Evolutionary conservation across 2,329 filamentous ascomycete genomes (phyloP).

Genomic region (Aspergillus chevalieri): DNA sequence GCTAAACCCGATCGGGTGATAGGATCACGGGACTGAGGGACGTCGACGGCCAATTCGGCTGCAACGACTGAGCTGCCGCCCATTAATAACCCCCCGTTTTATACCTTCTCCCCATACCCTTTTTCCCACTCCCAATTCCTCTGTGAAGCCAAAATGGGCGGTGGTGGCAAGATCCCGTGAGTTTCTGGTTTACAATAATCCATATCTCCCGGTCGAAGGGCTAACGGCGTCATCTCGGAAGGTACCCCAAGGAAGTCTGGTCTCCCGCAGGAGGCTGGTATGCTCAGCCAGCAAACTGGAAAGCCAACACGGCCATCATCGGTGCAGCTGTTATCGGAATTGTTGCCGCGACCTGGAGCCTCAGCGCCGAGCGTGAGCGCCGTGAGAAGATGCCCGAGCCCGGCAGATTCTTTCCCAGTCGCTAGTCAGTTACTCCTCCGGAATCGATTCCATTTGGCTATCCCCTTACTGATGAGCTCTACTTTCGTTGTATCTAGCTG

Average conservation of each 20-base stretch:
- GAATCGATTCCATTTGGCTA: slow-evolving; percentile 1
- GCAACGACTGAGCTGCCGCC: slow-evolving; percentile 19
- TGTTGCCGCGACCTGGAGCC: slow-evolving; percentile 60
- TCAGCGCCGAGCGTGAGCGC: slow-evolving; percentile 67
- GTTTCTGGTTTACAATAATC: slow-evolving; percentile 14
- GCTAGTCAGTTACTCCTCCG: slow-evolving; percentile 58
- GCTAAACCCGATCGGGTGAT: slow-evolving; percentile 22
- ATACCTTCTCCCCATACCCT: slow-evolving; percentile 11
- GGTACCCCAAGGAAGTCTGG: slow-evolving; percentile 99
- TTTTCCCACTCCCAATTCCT: slow-evolving; percentile 16
- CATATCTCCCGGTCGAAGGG: slow-evolving; percentile 20
- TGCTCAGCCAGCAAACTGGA: slow-evolving; percentile 90
- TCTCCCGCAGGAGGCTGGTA: slow-evolving; percentile 98
- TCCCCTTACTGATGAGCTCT: slow-evolving; percentile 11
- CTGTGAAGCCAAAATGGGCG: slow-evolving; percentile 51
- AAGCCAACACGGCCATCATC: slow-evolving; percentile 76
- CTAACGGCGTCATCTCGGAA: slow-evolving; percentile 37
- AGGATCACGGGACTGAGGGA: slow-evolving; percentile 26
- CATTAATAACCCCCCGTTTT: not conserved
- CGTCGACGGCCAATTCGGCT: slow-evolving; percentile 27
- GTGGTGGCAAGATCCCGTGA: slow-evolving; percentile 71
- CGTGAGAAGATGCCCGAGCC: slow-evolving; percentile 70
- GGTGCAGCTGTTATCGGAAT: slow-evolving; percentile 63
- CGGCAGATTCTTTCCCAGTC: slow-evolving; percentile 73
- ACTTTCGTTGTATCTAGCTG: slow-evolving; percentile 44